These are phyloP conservation scores for Purshia tridentata DNA, from an alignment of 306 rosid species.

Conservation along the genomic window DNA sequence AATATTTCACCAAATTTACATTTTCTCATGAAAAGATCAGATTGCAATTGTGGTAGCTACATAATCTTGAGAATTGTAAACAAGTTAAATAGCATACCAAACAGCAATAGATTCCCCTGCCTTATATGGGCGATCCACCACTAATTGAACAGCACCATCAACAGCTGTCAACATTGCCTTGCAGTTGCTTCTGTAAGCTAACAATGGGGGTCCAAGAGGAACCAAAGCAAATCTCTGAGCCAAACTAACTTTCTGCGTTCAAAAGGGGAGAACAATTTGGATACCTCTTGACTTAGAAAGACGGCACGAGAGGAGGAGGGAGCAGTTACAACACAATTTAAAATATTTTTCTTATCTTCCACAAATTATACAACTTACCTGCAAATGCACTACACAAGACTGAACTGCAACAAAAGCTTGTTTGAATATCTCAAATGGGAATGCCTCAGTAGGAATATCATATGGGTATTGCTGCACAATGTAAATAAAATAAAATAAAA, in stretches of 20 bases:
- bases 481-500: conserved; percentile 31
- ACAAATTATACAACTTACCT: conserved; percentile 40
- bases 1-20: conserved; percentile 23
- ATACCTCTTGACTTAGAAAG: not conserved
- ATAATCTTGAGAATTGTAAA: conserved; percentile 14
- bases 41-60: conserved; percentile 2
- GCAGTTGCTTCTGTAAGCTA: conserved; percentile 84
- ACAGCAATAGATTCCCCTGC: conserved; percentile 88
- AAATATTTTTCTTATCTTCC: not conserved
- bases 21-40: conserved; percentile 5
- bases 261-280: conserved; percentile 3
- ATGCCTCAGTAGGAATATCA: conserved; percentile 96
- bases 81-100: conserved; percentile 52
- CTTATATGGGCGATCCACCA: conserved; percentile 82
- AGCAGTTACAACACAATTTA: not conserved
- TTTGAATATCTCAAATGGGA: conserved; percentile 91
- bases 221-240: conserved; percentile 98
- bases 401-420: conserved; percentile 99
- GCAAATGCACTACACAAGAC: conserved; percentile 97
- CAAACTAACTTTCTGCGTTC: conserved; percentile 87
- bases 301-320: not conserved
- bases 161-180: conserved; percentile 87
- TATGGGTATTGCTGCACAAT: conserved; percentile 91
- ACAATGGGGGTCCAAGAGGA: conserved; percentile 93
- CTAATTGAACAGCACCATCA: conserved; percentile 74